Percentiles rank a stretch among this genome's conserved stretches.
phyloP scores from a whole-genome alignment of 208 protist species.

The Wallacemonas sp. region DNA sequence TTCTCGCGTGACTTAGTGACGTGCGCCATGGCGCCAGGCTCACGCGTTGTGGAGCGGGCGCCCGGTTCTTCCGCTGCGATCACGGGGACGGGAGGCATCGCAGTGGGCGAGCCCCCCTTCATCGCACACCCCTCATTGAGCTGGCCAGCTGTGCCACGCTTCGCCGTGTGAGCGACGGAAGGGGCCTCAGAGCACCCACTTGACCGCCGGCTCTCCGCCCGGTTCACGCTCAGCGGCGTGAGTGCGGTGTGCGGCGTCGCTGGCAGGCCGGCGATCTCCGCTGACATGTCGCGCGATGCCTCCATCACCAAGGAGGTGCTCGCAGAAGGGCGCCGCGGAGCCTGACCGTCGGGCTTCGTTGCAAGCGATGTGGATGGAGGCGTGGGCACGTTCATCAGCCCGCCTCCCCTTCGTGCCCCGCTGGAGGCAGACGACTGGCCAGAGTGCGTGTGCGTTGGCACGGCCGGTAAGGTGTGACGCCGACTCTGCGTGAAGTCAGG shows the following conservation, averaged over 20 bases:
- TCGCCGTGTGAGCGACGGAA: neutral
- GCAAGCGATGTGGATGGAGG: neutral
- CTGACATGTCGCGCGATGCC: neutral
- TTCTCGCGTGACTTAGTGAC: conserved; percentile 1
- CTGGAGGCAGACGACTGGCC: neutral
- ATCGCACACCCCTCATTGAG: neutral
- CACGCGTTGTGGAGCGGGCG: neutral
- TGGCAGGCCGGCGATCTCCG: neutral
- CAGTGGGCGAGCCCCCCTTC: neutral
- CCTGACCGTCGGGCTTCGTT: neutral
- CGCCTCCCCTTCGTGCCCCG: neutral
- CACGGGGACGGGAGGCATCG: neutral
- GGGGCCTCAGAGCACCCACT: neutral
- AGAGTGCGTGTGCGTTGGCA: neutral
- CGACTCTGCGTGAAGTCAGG: neutral
- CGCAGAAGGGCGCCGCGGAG: neutral
- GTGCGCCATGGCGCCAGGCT: neutral
- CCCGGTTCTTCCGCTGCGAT: neutral
- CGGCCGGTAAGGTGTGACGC: neutral
- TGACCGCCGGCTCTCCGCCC: neutral
- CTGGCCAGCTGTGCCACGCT: neutral
- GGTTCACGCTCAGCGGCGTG: conserved; percentile 6
- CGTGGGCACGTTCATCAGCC: neutral
- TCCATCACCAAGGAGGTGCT: conserved; percentile 1
- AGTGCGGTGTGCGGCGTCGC: neutral